A percentile compares a stretch with the other conserved stretches of the same genome.
These are phyloP conservation scores for Talaromyces sp. DNA, from an alignment of 2,329 filamentous ascomycete genomes.

Conservation along the genomic window DNA sequence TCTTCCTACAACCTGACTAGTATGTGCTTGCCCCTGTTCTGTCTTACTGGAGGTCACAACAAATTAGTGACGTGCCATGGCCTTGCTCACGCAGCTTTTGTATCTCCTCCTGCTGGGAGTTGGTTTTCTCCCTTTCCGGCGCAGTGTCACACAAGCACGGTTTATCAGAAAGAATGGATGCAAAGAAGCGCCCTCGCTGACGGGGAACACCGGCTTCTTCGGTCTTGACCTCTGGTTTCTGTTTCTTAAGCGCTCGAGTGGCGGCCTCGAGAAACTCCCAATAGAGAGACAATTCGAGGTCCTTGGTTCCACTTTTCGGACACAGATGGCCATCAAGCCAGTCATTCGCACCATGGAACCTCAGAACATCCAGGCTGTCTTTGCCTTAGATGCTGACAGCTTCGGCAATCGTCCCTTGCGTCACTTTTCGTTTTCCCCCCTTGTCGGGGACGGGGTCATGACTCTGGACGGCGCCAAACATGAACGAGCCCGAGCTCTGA, in stretches of 20 bases:
- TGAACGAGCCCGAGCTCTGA: constrained; percentile 65
- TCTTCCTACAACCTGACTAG: neutral
- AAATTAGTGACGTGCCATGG: neutral
- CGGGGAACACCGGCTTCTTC: neutral
- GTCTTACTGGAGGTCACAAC: neutral
- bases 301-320: constrained; percentile 11
- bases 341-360: constrained; percentile 48
- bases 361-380: constrained; percentile 73
- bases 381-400: constrained; percentile 78
- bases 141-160: neutral
- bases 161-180: constrained; percentile 7
- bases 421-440: constrained; percentile 56
- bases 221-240: constrained; percentile 2
- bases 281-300: constrained; percentile 7
- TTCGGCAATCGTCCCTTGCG: constrained; percentile 48
- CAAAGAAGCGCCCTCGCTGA: constrained; percentile 4
- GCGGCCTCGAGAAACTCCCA: constrained; percentile 5
- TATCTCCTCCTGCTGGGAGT: neutral
- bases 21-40: neutral
- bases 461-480: constrained; percentile 48
- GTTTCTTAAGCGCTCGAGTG: neutral
- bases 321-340: constrained; percentile 9
- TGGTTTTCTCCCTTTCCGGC: neutral
- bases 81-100: neutral
- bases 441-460: constrained; percentile 46